A percentile compares a stretch with the other conserved stretches of the same genome.
Evolutionary conservation across 148 eudicot genomes (phyloP).

Genomic region (Tetragonia tetragonoides): DNA sequence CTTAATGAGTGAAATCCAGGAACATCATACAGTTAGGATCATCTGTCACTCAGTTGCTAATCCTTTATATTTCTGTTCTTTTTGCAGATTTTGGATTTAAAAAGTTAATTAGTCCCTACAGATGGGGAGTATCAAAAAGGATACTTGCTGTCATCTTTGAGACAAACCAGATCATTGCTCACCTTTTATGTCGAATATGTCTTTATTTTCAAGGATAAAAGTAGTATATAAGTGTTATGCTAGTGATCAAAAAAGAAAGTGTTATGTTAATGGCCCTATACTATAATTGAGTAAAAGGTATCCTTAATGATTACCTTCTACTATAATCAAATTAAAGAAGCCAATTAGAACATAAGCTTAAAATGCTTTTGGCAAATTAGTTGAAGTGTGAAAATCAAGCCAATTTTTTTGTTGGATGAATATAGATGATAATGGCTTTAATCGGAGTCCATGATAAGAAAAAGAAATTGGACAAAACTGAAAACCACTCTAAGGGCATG

Average conservation of each 20-base stretch:
- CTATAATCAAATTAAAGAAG: not conserved
- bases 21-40: too few species aligned
- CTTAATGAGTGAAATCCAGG: too few species aligned
- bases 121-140: not conserved
- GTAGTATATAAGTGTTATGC: not conserved
- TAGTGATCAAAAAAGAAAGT: too few species aligned
- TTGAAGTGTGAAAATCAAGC: not conserved
- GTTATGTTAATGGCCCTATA: not conserved
- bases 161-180: constrained; percentile 20
- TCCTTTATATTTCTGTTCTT: not conserved
- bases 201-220: not conserved
- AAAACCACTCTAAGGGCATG: too few species aligned
- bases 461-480: too few species aligned
- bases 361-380: not conserved
- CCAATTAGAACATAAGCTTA: not conserved
- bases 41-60: too few species aligned
- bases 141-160: constrained; percentile 27
- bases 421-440: too few species aligned
- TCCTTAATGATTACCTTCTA: constrained; percentile 10
- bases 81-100: constrained; percentile 4
- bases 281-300: constrained; percentile 4
- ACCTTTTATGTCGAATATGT: constrained; percentile 7
- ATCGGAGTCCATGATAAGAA: too few species aligned
- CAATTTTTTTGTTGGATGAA: not conserved
- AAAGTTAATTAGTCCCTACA: not conserved